Base-by-base conservation (phyloP, 768 basidiomycete genomes). In the Pleurotus tuber-regium region DNA sequence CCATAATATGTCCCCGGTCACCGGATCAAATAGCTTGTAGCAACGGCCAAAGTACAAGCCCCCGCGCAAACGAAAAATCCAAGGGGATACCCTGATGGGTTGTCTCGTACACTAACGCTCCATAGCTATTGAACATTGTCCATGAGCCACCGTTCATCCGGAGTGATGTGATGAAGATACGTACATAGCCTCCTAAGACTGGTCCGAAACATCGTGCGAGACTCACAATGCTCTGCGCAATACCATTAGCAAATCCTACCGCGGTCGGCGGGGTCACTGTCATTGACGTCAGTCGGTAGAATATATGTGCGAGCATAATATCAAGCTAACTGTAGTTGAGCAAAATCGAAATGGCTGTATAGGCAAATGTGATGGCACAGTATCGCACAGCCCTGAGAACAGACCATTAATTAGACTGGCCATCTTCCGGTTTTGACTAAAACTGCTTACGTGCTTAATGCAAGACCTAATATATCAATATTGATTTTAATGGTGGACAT, bases 171-270 rank as follows among this genome's bases (percentile, higher is more conserved):
- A 9, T 21, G 23, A 29, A 35, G 35, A 28, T 24, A 72, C 83
- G 63, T 63, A 92, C 91, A 64, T 85, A 88, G 38, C 91, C 90
- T 41, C 90, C 90, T 14, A 92, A 72, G 33, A 92, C 80, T 18
- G 94, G 92, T 18, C 92, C 97, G 30, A 92, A 61, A 70, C 94
- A 97, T 33, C 97, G 82, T 3, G 95, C 92, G 21, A 96, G 82
- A 57, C 92, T 94, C 56, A 96, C 95, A 26, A 92, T 89, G 61
- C 92, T 94, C 68, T 99, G 97, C 0, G 94, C 97, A 18, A 96
- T 83, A 14, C 96, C 97, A 63, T 98, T 99, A 8, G 96, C 92
- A 53, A 92, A 83, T 5, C 93, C 92, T 33, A 98, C 83, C 6
- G 92, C 84, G 31, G 79, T 77, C 1, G 94, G 92, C 2, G 96